Base-by-base conservation (phyloP, 352 stramenopile genomes). In the Pythium biforme region DNA sequence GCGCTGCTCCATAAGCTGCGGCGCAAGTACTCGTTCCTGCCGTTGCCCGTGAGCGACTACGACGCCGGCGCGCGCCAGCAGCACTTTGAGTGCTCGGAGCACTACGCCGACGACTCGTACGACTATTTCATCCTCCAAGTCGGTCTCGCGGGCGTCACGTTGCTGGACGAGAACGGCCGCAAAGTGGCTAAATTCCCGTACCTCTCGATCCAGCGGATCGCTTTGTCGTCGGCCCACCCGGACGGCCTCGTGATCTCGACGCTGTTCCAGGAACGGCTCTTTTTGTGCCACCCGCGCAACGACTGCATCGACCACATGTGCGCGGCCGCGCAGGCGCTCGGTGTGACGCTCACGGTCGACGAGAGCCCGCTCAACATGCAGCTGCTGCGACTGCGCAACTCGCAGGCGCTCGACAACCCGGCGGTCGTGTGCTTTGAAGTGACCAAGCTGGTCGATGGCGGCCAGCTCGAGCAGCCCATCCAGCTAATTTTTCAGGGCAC, bases 401-500 rank as follows among this genome's bases (percentile, higher is more conserved):
- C 70, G 17, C 76, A 87, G 61, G 45, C 81, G 25, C 50, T 92
- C 23, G 73, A 88, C 54, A 77, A 74, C 26, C 72, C 83, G 1
- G 76, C 83, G 5, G 62, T 86, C 14, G 79, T 83, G 37, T 78
- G 80, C 57, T 92, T 92, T 25, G 83, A 92, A 31, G 83, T 89
- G 11, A 72, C 76, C 46, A 90, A 86, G 52, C 56, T 48, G 1
- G 67, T 66, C 27, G 72, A 81, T 31, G 75, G 72, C 14, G 60
- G 46, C 15, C 80, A 66, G 49, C 76, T 71, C 27, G 77, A 72
- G 57, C 72, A 80, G 46, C 66, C 74, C n/a, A 85, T 87, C 37
- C 83, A 90, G 46, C 66, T 92, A 23, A 82, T 92, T 39, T 57
- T 92, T 51, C 79, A 90, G 57, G 70, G 70, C n/a, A 67, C 76